phyloP scores from a whole-genome alignment of 129 eudicot genomes.

The Glebionis coronaria region DNA sequence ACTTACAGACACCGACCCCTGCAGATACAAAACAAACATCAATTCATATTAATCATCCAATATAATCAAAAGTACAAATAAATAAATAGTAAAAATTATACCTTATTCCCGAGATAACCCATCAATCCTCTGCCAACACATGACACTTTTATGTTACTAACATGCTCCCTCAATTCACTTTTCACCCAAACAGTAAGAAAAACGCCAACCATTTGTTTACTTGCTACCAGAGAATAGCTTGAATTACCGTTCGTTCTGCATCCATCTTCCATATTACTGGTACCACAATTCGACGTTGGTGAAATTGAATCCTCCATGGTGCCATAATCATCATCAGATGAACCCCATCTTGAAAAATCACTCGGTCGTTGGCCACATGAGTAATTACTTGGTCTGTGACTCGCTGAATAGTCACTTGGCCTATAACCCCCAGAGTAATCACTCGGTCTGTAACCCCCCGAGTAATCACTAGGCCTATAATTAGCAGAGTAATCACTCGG shows the following conservation, averaged over 20 bases:
- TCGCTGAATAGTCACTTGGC: slow-evolving; percentile 66
- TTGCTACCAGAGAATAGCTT: slow-evolving; percentile 70
- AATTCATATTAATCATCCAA: neutral
- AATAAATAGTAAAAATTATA: slow-evolving; percentile 13
- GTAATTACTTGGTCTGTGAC: slow-evolving; percentile 59
- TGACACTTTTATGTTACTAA: slow-evolving; percentile 74
- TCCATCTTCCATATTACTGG: slow-evolving; percentile 50
- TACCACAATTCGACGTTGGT: slow-evolving; percentile 44
- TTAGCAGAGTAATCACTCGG: slow-evolving; percentile 48
- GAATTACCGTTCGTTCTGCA: slow-evolving; percentile 31
- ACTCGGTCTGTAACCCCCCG: slow-evolving; percentile 54
- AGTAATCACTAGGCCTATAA: slow-evolving; percentile 59
- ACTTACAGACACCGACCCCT: slow-evolving; percentile 96
- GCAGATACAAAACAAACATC: slow-evolving; percentile 21
- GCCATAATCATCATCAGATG: slow-evolving; percentile 83
- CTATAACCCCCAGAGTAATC: slow-evolving; percentile 48
- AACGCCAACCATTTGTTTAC: slow-evolving; percentile 98
- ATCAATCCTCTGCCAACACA: slow-evolving; percentile 98
- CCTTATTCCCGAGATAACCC: slow-evolving; percentile 99
- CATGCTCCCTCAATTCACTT: slow-evolving; percentile 79
- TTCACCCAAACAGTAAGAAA: slow-evolving; percentile 89
- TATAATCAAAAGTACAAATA: neutral
- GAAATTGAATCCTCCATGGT: slow-evolving; percentile 61
- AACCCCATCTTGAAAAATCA: slow-evolving; percentile 86
- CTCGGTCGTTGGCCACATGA: slow-evolving; percentile 73